Percentiles rank a stretch among this genome's conserved stretches.
phyloP scores from a whole-genome alignment of 768 basidiomycete species.

The Astraeus odoratus region DNA sequence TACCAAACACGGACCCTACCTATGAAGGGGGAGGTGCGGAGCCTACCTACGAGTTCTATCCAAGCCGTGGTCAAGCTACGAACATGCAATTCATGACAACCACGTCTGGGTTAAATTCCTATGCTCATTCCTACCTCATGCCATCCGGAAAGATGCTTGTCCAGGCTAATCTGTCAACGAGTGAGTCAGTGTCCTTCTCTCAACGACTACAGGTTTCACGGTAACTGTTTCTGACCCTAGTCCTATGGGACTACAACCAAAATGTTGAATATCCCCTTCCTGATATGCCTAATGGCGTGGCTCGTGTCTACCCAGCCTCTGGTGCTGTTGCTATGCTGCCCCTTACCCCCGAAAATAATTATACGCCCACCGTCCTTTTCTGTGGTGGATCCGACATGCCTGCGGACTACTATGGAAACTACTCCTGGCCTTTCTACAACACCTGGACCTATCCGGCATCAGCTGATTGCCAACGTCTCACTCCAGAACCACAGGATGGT shows the following conservation, averaged over 20 bases:
- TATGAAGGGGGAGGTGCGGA: constrained; percentile 63
- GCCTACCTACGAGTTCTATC: constrained; percentile 78
- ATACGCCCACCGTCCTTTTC: constrained; percentile 77
- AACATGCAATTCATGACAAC: constrained; percentile 60
- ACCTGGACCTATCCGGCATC: constrained; percentile 70
- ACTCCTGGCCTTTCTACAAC: constrained; percentile 63
- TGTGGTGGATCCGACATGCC: constrained; percentile 86
- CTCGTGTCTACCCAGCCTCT: constrained; percentile 85
- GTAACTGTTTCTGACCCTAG: constrained; percentile 15
- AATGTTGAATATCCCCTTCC: constrained; percentile 62
- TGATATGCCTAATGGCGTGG: constrained; percentile 64
- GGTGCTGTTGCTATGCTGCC: constrained; percentile 88
- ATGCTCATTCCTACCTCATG: constrained; percentile 69
- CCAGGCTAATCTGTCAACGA: constrained; percentile 74
- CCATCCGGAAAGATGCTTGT: constrained; percentile 73
- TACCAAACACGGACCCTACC: constrained; percentile 56
- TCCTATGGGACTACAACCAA: constrained; percentile 43
- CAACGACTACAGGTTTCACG: background rate
- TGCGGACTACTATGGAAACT: constrained; percentile 68
- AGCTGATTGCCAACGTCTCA: constrained; percentile 72
- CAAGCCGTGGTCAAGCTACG: constrained; percentile 43
- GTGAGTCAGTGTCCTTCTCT: constrained; percentile 30
- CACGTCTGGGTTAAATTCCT: constrained; percentile 74
- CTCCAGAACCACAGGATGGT: constrained; percentile 74
- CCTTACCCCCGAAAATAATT: constrained; percentile 84